A percentile compares a stretch with the other conserved stretches of the same genome.
Evolutionary conservation across 179 eudicot genomes (phyloP).

Genomic region (Drosera spatulata): DNA sequence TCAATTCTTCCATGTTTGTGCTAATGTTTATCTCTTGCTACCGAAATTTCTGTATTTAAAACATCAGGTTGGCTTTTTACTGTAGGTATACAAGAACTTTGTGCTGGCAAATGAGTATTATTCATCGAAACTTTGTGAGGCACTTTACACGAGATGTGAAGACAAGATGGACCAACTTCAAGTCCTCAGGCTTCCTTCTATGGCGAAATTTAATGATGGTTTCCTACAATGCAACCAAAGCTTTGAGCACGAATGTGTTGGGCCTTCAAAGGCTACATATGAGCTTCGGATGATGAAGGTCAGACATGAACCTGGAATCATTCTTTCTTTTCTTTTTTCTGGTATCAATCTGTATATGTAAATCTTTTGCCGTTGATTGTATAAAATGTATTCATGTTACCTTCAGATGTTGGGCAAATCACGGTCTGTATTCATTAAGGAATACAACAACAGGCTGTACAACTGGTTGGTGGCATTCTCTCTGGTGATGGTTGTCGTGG

Average conservation of each 20-base stretch:
- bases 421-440: conserved; percentile 75
- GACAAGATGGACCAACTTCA: conserved; percentile 96
- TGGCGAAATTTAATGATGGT: conserved; percentile 93
- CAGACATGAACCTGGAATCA: background rate
- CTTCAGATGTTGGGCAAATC: conserved; percentile 92
- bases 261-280: conserved; percentile 75
- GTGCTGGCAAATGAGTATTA: conserved; percentile 70
- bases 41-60: too few species aligned
- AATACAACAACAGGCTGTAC: conserved; percentile 89
- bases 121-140: conserved; percentile 83
- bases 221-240: conserved; percentile 79
- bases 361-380: background rate
- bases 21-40: too few species aligned
- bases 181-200: conserved; percentile 85
- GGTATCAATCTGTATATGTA: background rate
- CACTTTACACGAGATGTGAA: conserved; percentile 64
- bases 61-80: background rate
- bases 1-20: too few species aligned
- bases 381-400: conserved; percentile 1
- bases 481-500: conserved; percentile 92
- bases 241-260: conserved; percentile 71
- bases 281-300: conserved; percentile 90
- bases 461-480: conserved; percentile 98
- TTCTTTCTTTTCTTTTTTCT: conserved; percentile 3
- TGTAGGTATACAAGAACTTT: conserved; percentile 62